Evolutionary conservation across 345 rosid genomes (phyloP).

Genomic region (Brassica carinata): DNA sequence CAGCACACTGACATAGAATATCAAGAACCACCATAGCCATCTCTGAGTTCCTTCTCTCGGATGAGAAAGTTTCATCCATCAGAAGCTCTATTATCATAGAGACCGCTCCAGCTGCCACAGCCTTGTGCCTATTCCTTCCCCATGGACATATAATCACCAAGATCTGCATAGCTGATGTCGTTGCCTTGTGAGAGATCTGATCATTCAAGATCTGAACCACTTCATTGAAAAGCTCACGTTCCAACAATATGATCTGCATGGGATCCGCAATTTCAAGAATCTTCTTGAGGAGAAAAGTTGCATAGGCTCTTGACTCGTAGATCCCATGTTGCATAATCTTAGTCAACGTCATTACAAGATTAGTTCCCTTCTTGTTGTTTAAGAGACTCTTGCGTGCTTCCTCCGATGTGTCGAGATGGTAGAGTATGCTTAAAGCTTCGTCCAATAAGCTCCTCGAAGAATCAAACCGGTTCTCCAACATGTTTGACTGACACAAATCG

Average conservation of each 20-base stretch:
- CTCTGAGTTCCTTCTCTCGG: constrained; percentile 53
- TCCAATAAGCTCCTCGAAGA: constrained; percentile 40
- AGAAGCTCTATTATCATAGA: constrained; percentile 60
- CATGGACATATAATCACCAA: constrained; percentile 54
- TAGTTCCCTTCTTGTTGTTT: constrained; percentile 46
- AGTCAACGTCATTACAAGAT: constrained; percentile 52
- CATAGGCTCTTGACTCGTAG: constrained; percentile 54
- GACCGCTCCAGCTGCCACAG: constrained; percentile 62
- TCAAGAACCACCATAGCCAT: constrained; percentile 59
- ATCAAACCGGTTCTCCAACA: constrained; percentile 42
- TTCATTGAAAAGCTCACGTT: constrained; percentile 49
- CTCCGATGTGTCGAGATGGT: constrained; percentile 65
- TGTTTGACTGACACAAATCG: constrained; percentile 35
- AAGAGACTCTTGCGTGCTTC: constrained; percentile 57
- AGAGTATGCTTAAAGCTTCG: constrained; percentile 74
- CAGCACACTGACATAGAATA: constrained; percentile 64
- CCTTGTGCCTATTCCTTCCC: constrained; percentile 77
- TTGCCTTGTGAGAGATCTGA: constrained; percentile 64
- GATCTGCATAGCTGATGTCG: constrained; percentile 61
- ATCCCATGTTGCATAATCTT: constrained; percentile 55
- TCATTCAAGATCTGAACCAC: constrained; percentile 53
- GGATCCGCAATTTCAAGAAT: constrained; percentile 63
- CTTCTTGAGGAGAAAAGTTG: constrained; percentile 46
- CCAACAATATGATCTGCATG: constrained; percentile 48
- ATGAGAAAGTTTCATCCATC: constrained; percentile 51